These are phyloP conservation scores for Xylariales sp. DNA, from an alignment of 2,329 filamentous ascomycete species.

Conservation along the genomic window DNA sequence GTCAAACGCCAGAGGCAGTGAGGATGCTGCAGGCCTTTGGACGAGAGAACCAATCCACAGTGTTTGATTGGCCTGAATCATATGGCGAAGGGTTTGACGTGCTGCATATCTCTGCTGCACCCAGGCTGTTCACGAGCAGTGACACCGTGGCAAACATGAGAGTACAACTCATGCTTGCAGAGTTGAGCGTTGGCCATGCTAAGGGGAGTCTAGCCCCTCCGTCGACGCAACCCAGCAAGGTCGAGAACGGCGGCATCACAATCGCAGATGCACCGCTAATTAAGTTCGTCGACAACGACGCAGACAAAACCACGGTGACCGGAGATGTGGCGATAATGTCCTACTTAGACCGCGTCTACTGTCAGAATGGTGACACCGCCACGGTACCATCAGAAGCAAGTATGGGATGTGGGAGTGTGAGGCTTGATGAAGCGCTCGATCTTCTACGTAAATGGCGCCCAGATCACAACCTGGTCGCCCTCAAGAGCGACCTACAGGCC, in stretches of 20 bases:
- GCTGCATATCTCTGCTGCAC: slow-evolving; percentile 55
- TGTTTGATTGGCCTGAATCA: slow-evolving; percentile 68
- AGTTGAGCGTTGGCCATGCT: slow-evolving; percentile 41
- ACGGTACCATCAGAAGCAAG: slow-evolving; percentile 19
- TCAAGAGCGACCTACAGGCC: slow-evolving; percentile 27
- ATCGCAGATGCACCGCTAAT: slow-evolving; percentile 26
- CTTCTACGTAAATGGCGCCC: slow-evolving; percentile 32
- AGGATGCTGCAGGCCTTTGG: slow-evolving; percentile 76
- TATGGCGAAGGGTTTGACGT: slow-evolving; percentile 88
- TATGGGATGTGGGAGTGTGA: slow-evolving; percentile 31
- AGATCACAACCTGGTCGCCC: slow-evolving; percentile 11
- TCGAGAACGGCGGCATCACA: slow-evolving; percentile 17
- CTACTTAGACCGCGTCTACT: slow-evolving; percentile 56
- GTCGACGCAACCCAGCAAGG: slow-evolving; percentile 11
- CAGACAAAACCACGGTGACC: slow-evolving; percentile 37
- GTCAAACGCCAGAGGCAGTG: slow-evolving; percentile 60
- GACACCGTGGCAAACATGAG: slow-evolving; percentile 45
- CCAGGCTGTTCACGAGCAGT: slow-evolving; percentile 45
- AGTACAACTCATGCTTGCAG: slow-evolving; percentile 45
- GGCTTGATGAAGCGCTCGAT: slow-evolving; percentile 36
- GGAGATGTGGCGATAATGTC: slow-evolving; percentile 51
- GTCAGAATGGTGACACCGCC: slow-evolving; percentile 20
- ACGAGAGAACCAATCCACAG: slow-evolving; percentile 69
- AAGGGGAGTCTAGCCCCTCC: slow-evolving; percentile 28
- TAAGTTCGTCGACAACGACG: slow-evolving; percentile 53